Evolutionary conservation across 2,329 filamentous ascomycete genomes (phyloP), one percentile per base, ranked within the genome.

Genomic region (Ophiosphaerella korrae): DNA sequence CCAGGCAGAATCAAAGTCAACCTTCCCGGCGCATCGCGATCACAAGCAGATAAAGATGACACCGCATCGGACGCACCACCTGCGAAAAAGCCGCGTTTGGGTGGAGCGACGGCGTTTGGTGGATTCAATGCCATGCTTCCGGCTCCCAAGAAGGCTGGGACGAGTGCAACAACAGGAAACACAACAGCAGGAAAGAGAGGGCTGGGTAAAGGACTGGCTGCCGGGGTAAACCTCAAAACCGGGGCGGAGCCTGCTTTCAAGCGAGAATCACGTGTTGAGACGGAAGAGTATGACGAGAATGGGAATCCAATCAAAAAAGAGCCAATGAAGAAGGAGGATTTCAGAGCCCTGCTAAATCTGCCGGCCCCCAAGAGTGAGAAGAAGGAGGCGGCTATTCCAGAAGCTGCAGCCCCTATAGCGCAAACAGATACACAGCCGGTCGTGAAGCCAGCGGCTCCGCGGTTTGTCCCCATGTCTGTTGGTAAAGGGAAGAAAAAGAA

Each of bases 71-170:
- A 67, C n/a, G 68, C 62, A 2, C 66, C 64, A 3, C 88, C 89
- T 0, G 80, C 87, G 1, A 96, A 96, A 70, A 86, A 88, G 52
- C 80, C 83, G 14, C 85, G 85, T 42, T 84, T 83, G 1, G 82
- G 80, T 7, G 81, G 79, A 6, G 82, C 82, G 3, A 85, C 86
- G 24, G 81, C 83, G 4, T 92, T 96, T 64, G 83, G 88, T 44
- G 89, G 87, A 2, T 94, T 97, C 78, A 94, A 93, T 70, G 87
- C 91, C 2, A 85, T 96, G 60, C 81, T 97, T 16, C 93, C 93
- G 2, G 81, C 92, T 23, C 92, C 93, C 0, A 97, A 96, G 68
- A 79, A 80, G 52, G 62, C 76, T 38, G 67, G 54, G 32, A 58
- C 55, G 35, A 52, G 63, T 29, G 53, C 58, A 35, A 48, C 65